A percentile compares a stretch with the other conserved stretches of the same genome.
Conservation (phyloP, 2,329 filamentous ascomycete species). For the Arthrobotrys megalospora region DNA sequence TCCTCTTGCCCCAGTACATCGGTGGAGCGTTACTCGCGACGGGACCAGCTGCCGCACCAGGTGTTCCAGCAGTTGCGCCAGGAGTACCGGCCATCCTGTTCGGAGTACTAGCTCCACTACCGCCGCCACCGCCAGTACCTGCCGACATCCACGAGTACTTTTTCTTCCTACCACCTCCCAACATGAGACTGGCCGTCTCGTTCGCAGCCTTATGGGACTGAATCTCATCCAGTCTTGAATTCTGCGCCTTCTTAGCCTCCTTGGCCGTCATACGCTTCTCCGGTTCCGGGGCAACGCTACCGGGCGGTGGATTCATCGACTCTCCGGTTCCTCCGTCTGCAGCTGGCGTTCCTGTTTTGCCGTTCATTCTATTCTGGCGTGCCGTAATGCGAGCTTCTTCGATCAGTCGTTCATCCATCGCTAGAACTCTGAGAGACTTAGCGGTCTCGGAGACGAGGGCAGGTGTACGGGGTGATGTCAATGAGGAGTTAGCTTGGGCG, state of each 20-base stretch:
- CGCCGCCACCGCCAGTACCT: constrained; percentile 56
- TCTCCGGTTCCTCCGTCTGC: constrained; percentile 41
- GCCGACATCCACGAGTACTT: constrained; percentile 64
- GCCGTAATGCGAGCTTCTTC: constrained; percentile 57
- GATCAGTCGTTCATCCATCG: constrained; percentile 48
- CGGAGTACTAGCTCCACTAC: constrained; percentile 53
- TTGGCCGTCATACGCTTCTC: constrained; percentile 63
- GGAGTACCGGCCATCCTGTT: constrained; percentile 41
- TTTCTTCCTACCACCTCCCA: constrained; percentile 64
- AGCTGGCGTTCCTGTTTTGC: constrained; percentile 49
- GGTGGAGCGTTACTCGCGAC: constrained; percentile 54
- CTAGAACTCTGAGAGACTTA: constrained; percentile 37
- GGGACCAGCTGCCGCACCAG: constrained; percentile 32
- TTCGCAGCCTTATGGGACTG: constrained; percentile 64
- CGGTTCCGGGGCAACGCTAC: constrained; percentile 51
- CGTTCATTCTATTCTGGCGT: constrained; percentile 36
- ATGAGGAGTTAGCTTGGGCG: constrained; percentile 46
- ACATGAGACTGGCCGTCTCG: constrained; percentile 64
- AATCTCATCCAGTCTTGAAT: constrained; percentile 64
- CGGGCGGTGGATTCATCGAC: constrained; percentile 21
- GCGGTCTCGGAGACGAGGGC: constrained; percentile 49
- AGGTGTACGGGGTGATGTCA: constrained; percentile 28
- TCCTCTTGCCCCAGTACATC: constrained; percentile 63
- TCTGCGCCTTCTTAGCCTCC: constrained; percentile 63
- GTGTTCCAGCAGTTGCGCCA: constrained; percentile 26